Percentiles rank a stretch among this genome's conserved stretches.
phyloP scores from a whole-genome alignment of 257 asterid species.

The Cynanchum wilfordii region DNA sequence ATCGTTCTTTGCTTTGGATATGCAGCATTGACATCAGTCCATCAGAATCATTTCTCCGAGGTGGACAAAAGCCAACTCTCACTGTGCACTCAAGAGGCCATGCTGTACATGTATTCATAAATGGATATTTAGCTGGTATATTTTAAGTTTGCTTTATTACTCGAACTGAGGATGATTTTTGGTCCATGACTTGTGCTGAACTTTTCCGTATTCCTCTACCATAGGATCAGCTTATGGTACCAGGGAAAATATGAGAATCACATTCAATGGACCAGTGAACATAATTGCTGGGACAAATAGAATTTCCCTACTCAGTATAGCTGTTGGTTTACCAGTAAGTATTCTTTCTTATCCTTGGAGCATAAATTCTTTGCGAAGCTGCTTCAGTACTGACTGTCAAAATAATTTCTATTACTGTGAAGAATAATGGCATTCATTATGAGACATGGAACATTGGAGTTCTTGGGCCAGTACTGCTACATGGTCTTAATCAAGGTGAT shows the following conservation, averaged over 20 bases:
- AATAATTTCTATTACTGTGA: constrained; percentile 3
- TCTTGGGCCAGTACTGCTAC: constrained; percentile 42
- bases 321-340: constrained; percentile 69
- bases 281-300: constrained; percentile 39
- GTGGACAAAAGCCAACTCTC: constrained; percentile 42
- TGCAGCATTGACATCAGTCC: constrained; percentile 52
- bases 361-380: neutral
- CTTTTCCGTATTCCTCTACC: neutral
- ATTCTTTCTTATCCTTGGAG: neutral
- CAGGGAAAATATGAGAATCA: constrained; percentile 30
- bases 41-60: constrained; percentile 49
- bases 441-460: constrained; percentile 56
- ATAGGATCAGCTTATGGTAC: constrained; percentile 62
- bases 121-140: constrained; percentile 51
- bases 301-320: constrained; percentile 53
- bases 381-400: constrained; percentile 10
- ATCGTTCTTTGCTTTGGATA: neutral
- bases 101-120: constrained; percentile 49
- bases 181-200: neutral
- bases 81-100: constrained; percentile 50
- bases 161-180: neutral
- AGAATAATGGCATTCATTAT: constrained; percentile 55
- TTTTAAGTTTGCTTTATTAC: neutral
- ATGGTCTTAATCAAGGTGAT: constrained; percentile 51
- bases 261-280: constrained; percentile 40